A percentile compares a stretch with the other conserved stretches of the same genome.
These are phyloP conservation scores for Leptographium galeiforme DNA, from an alignment of 2,329 filamentous ascomycete species.

Conservation along the genomic window DNA sequence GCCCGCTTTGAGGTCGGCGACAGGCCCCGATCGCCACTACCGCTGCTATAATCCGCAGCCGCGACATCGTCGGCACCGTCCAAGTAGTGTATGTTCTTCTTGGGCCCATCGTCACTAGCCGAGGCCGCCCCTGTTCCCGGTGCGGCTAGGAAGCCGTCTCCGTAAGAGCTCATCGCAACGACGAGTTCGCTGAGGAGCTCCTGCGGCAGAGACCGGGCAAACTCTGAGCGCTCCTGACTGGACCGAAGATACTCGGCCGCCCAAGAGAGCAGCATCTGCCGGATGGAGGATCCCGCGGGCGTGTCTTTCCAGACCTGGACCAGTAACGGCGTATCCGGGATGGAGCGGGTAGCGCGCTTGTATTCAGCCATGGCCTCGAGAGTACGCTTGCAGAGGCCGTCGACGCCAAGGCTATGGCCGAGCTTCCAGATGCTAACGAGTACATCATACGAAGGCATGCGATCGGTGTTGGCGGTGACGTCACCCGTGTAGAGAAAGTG, in stretches of 20 bases:
- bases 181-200: constrained; percentile 51
- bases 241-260: constrained; percentile 50
- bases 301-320: constrained; percentile 50
- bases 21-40: constrained; percentile 13
- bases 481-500: constrained; percentile 39
- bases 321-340: constrained; percentile 44
- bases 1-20: constrained; percentile 22
- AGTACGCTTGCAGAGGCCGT: constrained; percentile 41
- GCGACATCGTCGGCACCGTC: constrained; percentile 29
- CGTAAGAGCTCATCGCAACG: constrained; percentile 40
- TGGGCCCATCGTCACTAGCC: constrained; percentile 12
- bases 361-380: constrained; percentile 46
- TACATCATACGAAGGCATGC: constrained; percentile 37
- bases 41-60: constrained; percentile 2
- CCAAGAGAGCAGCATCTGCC: constrained; percentile 45
- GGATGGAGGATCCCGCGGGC: constrained; percentile 44
- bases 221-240: constrained; percentile 40
- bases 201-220: constrained; percentile 47
- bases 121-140: background rate
- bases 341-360: constrained; percentile 36
- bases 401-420: constrained; percentile 35
- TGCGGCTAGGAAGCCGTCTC: constrained; percentile 23
- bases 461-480: constrained; percentile 27
- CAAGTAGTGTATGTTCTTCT: constrained; percentile 36
- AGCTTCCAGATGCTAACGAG: constrained; percentile 45